A percentile compares a stretch with the other conserved stretches of the same genome.
These are phyloP conservation scores for Didymella exigua DNA, from an alignment of 2,329 filamentous ascomycete species.

Conservation along the genomic window DNA sequence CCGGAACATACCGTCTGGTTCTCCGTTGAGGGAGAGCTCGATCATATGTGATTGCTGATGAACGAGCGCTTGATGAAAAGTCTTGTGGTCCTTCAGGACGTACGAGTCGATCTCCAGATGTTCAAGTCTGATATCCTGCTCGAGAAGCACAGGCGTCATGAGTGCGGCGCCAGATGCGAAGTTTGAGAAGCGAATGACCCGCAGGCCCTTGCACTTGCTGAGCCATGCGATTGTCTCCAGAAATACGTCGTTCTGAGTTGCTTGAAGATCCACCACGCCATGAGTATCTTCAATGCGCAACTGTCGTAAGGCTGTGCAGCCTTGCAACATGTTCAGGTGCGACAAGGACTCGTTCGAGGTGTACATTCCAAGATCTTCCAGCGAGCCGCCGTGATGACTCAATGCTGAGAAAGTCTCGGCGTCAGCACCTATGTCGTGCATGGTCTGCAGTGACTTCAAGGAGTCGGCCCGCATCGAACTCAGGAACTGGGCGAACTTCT, in stretches of 20 bases:
- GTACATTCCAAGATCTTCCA: conserved; percentile 60
- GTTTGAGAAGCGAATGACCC: conserved; percentile 57
- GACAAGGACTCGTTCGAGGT: conserved; percentile 57
- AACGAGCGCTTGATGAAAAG: conserved; percentile 60
- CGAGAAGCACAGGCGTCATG: conserved; percentile 56
- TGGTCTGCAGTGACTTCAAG: conserved; percentile 63
- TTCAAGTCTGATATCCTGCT: conserved; percentile 55
- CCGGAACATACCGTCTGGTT: conserved; percentile 54
- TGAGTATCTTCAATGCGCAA: conserved; percentile 57
- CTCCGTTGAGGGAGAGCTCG: conserved; percentile 53
- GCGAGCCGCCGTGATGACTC: conserved; percentile 59
- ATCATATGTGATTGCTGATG: conserved; percentile 59
- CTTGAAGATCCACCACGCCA: conserved; percentile 55
- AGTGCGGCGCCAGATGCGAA: conserved; percentile 61
- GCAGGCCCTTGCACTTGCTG: conserved; percentile 58
- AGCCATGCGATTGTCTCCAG: conserved; percentile 61
- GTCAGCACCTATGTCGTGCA: conserved; percentile 62
- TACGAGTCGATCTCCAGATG: conserved; percentile 59
- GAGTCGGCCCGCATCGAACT: conserved; percentile 61
- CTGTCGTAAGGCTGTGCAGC: conserved; percentile 56
- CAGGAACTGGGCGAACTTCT: conserved; percentile 65
- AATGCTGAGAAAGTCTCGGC: conserved; percentile 61
- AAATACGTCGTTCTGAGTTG: conserved; percentile 59
- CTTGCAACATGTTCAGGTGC: conserved; percentile 56
- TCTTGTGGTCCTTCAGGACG: conserved; percentile 54